These are phyloP conservation scores for Nitzschia sp. DNA, from an alignment of 108 stramenopile species.

Conservation along the genomic window DNA sequence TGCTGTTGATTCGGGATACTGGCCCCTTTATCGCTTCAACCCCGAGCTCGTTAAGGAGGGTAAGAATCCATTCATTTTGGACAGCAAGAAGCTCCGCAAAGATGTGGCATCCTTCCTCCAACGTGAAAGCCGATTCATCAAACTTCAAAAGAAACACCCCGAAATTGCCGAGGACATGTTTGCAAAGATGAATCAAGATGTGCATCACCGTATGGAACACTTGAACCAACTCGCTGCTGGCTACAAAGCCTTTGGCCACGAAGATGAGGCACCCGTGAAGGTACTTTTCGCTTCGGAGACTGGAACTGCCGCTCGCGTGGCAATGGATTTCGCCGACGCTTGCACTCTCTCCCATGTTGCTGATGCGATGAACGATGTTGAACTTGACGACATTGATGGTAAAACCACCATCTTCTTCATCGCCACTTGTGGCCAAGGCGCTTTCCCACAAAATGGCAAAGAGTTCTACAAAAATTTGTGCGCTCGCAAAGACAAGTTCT, in stretches of 20 bases:
- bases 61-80: constrained; percentile 65
- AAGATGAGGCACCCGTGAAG: constrained; percentile 50
- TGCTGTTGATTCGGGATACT: constrained; percentile 60
- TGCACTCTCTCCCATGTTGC: constrained; percentile 50
- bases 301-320: constrained; percentile 51
- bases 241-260: constrained; percentile 53
- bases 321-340: constrained; percentile 64
- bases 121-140: constrained; percentile 61
- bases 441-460: constrained; percentile 60
- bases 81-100: constrained; percentile 61
- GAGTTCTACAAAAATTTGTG: constrained; percentile 46
- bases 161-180: constrained; percentile 62
- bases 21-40: constrained; percentile 61
- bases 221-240: constrained; percentile 49
- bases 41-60: constrained; percentile 41
- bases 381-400: constrained; percentile 57
- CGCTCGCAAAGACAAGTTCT: constrained; percentile 45
- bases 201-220: constrained; percentile 62
- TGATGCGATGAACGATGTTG: constrained; percentile 55
- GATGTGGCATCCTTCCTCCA: constrained; percentile 56
- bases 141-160: constrained; percentile 47
- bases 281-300: constrained; percentile 64
- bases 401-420: constrained; percentile 57
- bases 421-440: constrained; percentile 63
- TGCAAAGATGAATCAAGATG: constrained; percentile 51